Evolutionary conservation across 179 eudicot species (phyloP).

Genomic region (Heliamphora pulchella): DNA sequence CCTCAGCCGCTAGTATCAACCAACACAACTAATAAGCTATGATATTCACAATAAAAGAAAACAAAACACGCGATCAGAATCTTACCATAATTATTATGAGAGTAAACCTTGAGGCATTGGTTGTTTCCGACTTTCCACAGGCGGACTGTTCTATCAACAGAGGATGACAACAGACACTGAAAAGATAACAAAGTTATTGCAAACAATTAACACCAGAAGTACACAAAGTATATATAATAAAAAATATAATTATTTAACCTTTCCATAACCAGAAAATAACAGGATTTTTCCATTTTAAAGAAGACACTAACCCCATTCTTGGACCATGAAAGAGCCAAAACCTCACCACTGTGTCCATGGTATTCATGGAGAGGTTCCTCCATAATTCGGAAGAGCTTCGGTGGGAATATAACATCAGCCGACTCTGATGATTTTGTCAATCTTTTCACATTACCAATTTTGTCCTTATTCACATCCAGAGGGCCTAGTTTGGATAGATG

Average conservation of each 20-base stretch:
- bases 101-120: slow-evolving; percentile 52
- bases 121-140: slow-evolving; percentile 65
- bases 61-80: slow-evolving; percentile 12
- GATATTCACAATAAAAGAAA: background rate
- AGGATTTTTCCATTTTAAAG: background rate
- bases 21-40: background rate
- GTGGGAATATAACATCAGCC: slow-evolving; percentile 64
- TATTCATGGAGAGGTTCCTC: slow-evolving; percentile 72
- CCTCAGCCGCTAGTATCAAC: background rate
- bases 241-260: background rate
- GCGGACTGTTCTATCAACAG: slow-evolving; percentile 84
- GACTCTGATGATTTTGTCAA: slow-evolving; percentile 46
- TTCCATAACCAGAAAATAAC: background rate
- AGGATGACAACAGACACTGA: slow-evolving; percentile 75
- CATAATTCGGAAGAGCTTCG: slow-evolving; percentile 44
- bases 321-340: slow-evolving; percentile 85
- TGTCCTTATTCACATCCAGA: slow-evolving; percentile 41
- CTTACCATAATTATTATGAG: slow-evolving; percentile 81
- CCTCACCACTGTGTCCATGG: slow-evolving; percentile 64
- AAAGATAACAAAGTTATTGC: slow-evolving; percentile 12
- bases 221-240: background rate
- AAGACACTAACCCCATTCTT: slow-evolving; percentile 55
- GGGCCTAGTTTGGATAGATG: slow-evolving; percentile 44
- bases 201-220: background rate
- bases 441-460: slow-evolving; percentile 31